These are phyloP conservation scores for Sideroxylon spinosum DNA, from an alignment of 179 eudicot species.

Conservation along the genomic window DNA sequence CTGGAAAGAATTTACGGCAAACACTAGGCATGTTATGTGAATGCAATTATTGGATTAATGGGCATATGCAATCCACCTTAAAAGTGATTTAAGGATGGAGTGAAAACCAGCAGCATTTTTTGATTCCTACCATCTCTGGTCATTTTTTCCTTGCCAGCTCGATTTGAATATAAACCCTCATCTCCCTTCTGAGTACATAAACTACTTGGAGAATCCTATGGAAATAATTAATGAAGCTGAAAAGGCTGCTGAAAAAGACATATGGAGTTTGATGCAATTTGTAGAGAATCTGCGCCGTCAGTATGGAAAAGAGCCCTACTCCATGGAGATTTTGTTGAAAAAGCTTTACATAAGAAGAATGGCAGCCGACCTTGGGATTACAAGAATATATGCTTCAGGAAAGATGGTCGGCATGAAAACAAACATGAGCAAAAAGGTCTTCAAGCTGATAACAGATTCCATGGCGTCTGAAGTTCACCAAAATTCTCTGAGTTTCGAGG, in stretches of 20 bases:
- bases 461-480: constrained; percentile 64
- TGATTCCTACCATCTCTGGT: not conserved
- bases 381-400: constrained; percentile 64
- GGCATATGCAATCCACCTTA: not conserved
- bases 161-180: constrained; percentile 81
- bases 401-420: constrained; percentile 75
- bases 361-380: constrained; percentile 93
- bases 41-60: not conserved
- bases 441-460: constrained; percentile 70
- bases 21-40: not conserved
- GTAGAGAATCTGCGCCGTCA: constrained; percentile 78
- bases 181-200: constrained; percentile 94
- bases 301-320: constrained; percentile 87
- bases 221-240: constrained; percentile 73
- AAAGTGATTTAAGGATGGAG: constrained; percentile 2
- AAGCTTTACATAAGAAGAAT: constrained; percentile 88
- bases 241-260: constrained; percentile 83
- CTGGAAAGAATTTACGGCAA: not conserved
- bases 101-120: not conserved
- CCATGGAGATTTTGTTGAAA: constrained; percentile 83
- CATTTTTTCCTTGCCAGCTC: constrained; percentile 42
- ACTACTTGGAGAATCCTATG: constrained; percentile 90
- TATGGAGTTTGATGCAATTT: constrained; percentile 76
- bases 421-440: constrained; percentile 70
- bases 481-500: constrained; percentile 51